Percentiles rank a stretch among this genome's conserved stretches.
Evolutionary conservation across 2,329 filamentous ascomycete species (phyloP).

Genomic region (Alternaria tenuissima): DNA sequence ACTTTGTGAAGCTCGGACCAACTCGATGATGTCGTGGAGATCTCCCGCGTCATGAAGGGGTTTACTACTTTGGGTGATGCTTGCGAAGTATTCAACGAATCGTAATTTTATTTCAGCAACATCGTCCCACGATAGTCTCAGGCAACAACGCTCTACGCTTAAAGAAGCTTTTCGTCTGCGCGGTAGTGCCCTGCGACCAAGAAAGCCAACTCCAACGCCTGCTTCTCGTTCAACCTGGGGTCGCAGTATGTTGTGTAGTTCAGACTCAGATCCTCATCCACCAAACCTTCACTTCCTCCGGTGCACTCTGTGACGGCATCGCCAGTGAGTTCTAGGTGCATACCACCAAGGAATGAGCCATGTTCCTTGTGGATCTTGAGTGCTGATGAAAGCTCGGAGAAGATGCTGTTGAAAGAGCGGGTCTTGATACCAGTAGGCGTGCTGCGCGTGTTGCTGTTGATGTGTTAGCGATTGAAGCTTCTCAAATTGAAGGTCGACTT

Average conservation of each 20-base stretch:
- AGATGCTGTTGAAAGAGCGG: conserved; percentile 86
- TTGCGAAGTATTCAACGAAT: conserved; percentile 5
- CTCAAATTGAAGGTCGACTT: conserved; percentile 20
- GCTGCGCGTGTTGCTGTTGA: conserved; percentile 63
- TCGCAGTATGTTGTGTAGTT: conserved; percentile 98
- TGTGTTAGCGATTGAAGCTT: conserved; percentile 14
- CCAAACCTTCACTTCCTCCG: conserved; percentile 85
- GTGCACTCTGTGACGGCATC: conserved; percentile 97
- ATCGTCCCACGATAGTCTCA: not conserved
- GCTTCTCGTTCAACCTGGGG: conserved; percentile 94
- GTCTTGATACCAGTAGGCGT: conserved; percentile 88
- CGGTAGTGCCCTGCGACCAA: conserved; percentile 85
- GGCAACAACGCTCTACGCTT: not conserved
- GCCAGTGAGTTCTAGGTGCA: conserved; percentile 94
- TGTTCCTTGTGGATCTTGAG: conserved; percentile 84
- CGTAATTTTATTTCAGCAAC: not conserved
- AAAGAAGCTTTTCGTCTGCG: conserved; percentile 48
- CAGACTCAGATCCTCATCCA: conserved; percentile 84
- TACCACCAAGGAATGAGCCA: conserved; percentile 87
- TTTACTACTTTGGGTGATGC: conserved; percentile 3
- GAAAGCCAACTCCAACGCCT: conserved; percentile 94
- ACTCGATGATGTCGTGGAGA: conserved; percentile 14
- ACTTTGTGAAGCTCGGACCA: conserved; percentile 14
- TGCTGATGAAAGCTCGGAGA: conserved; percentile 84
- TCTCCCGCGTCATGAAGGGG: not conserved